Base-by-base conservation (phyloP, 106 monocot genomes). In the Dendrobium huoshanense region DNA sequence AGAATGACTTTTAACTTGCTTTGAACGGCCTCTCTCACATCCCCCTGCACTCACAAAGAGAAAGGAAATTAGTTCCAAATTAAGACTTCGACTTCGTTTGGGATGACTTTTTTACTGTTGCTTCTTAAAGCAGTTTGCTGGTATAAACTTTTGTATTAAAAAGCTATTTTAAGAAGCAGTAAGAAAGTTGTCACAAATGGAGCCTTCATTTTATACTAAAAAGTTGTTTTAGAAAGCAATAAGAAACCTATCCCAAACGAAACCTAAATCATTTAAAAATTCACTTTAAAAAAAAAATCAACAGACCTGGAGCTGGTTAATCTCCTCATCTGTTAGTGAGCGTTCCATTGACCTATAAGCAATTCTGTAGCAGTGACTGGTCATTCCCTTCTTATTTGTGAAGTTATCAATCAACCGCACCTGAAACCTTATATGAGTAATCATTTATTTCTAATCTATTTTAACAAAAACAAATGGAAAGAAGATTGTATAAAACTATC, bases 321-420 rank as follows among this genome's bases (percentile, higher is more conserved):
- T 91, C 82, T 97, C 96, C 55, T 94, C 96, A 83, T 97, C 96
- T 19, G 96, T 94, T 54, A 97, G 94, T 40, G 96, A 94, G 15
- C 94, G 90, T 76, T 97, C 94, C 92, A 91, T 97, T 25, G 96
- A 97, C 22, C 96, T 79, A 55, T 97, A 97, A 37, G 89, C 85
- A 67, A 97, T 94, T 65, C 96, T 88, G 77, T 97, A 97, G 78
- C 96, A 97, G 75, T 97, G 94, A 78, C 96, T 94, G 17, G 94
- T 90, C 94, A 87, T 92, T 37, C 96, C 94, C 56, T 90, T 92
- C 86, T 97, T 92, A 83, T 97, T 92, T 2, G 96, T 92, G 77
- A 97, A 97, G 84, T 87, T 92, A 75, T 97, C 96, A 47, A 94
- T 92, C 81, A 97, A 61, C 67, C 85, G 79, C 47, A 97, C 92